Percentiles rank a stretch among this genome's conserved stretches.
phyloP scores from a whole-genome alignment of 345 rosid genomes.

The Camelina hispida region DNA sequence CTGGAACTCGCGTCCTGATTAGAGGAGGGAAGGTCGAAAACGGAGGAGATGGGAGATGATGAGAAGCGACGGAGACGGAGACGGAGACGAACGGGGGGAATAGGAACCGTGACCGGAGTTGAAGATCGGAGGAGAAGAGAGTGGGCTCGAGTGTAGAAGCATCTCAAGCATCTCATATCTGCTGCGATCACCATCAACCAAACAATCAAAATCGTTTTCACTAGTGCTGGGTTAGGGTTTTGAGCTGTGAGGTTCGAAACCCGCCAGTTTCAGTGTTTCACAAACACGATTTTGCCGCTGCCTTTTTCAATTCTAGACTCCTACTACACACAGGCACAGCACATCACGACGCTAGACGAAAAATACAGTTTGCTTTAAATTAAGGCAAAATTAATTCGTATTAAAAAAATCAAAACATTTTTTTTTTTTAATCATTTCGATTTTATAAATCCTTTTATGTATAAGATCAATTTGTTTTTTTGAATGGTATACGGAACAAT shows the following conservation, averaged over 20 bases:
- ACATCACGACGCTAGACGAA: too few species aligned
- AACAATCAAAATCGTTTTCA: background rate
- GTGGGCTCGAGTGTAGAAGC: constrained; percentile 37
- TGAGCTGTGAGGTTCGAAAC: constrained; percentile 1
- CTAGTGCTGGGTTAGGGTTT: constrained; percentile 24
- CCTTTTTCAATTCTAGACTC: too few species aligned
- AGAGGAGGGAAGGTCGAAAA: constrained; percentile 33
- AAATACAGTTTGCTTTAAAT: too few species aligned
- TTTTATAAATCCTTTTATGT: too few species aligned
- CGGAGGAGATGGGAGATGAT: constrained; percentile 43
- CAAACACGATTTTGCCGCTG: constrained; percentile 20
- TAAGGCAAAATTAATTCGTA: too few species aligned
- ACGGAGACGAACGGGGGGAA: background rate
- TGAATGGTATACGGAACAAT: too few species aligned
- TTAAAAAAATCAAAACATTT: too few species aligned
- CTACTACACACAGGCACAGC: too few species aligned
- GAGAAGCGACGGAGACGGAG: constrained; percentile 24
- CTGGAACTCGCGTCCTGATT: constrained; percentile 32
- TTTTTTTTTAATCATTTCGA: too few species aligned
- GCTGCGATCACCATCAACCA: constrained; percentile 22
- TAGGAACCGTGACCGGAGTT: background rate
- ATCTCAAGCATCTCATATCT: constrained; percentile 36
- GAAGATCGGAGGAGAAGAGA: constrained; percentile 32
- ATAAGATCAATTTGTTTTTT: too few species aligned
- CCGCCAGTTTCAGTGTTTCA: constrained; percentile 23